Conservation (phyloP, 768 basidiomycete species). For the Suillus discolor region DNA sequence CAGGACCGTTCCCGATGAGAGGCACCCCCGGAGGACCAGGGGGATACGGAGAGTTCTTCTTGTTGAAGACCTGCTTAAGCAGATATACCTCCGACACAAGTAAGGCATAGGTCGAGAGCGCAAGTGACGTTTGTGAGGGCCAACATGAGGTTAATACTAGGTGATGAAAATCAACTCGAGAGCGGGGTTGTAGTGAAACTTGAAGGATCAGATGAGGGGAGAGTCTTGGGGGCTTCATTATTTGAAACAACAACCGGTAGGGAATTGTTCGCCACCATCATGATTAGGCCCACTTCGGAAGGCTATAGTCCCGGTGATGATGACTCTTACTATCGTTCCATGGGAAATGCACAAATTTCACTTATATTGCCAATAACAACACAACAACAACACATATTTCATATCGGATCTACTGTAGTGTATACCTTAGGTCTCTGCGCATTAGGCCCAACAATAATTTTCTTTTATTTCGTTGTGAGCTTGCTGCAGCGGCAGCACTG, state of each 20-base stretch:
- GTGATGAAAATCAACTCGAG: background rate
- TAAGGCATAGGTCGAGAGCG: conserved; percentile 37
- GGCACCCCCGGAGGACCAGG: conserved; percentile 50
- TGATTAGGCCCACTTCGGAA: no score
- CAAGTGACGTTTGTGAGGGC: conserved; percentile 20
- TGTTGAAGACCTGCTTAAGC: conserved; percentile 23
- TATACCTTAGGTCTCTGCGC: no score
- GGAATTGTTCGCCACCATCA: no score
- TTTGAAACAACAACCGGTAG: no score
- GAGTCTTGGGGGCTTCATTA: no score
- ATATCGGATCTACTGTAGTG: no score
- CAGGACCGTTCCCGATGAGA: conserved; percentile 47
- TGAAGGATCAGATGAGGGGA: background rate
- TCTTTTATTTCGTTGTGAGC: background rate
- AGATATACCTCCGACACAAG: conserved; percentile 29
- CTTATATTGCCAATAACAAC: no score
- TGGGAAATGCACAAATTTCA: no score
- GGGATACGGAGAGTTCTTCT: conserved; percentile 34
- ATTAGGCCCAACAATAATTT: background rate
- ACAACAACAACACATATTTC: no score
- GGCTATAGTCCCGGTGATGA: no score
- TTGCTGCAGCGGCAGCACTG: no score
- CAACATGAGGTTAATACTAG: conserved; percentile 6
- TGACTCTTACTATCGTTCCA: no score
- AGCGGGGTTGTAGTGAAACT: background rate